phyloP scores from a whole-genome alignment of 1,284 basidiomycete species.

The Athelia sp. region DNA sequence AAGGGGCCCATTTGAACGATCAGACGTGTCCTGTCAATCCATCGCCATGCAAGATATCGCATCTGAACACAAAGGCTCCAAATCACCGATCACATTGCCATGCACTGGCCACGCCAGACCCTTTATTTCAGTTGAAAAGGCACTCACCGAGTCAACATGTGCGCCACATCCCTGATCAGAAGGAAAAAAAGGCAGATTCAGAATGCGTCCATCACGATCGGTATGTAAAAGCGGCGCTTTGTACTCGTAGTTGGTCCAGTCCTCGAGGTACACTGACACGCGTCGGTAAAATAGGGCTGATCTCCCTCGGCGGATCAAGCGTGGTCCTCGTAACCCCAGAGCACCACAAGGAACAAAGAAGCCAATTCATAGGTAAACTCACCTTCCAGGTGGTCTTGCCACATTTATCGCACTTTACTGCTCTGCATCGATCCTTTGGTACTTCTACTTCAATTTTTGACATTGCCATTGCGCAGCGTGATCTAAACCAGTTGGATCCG shows the following conservation, averaged over 20 bases:
- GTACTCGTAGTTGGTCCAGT: not conserved
- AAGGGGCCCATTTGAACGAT: no score
- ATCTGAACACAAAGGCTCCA: not conserved
- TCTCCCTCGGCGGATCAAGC: slow-evolving; percentile 9
- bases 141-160: slow-evolving; percentile 60
- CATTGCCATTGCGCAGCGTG: not conserved
- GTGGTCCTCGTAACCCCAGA: slow-evolving; percentile 7
- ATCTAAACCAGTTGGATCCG: not conserved
- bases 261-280: slow-evolving; percentile 1
- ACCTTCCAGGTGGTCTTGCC: slow-evolving; percentile 75
- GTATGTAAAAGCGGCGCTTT: slow-evolving; percentile 2
- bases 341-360: slow-evolving; percentile 21
- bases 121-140: slow-evolving; percentile 12
- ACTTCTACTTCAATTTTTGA: slow-evolving; percentile 14
- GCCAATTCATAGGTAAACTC: slow-evolving; percentile 21
- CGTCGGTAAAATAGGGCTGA: not conserved
- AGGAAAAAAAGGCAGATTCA: slow-evolving; percentile 4
- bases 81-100: slow-evolving; percentile 5
- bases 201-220: slow-evolving; percentile 3
- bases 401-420: slow-evolving; percentile 56
- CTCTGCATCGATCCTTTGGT: slow-evolving; percentile 51
- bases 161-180: slow-evolving; percentile 59
- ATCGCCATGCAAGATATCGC: not conserved
- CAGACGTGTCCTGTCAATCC: no score
- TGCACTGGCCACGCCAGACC: slow-evolving; percentile 8